A percentile compares a stretch with the other conserved stretches of the same genome.
Conservation (phyloP, 768 basidiomycete species). For the Tulasnella sp. region DNA sequence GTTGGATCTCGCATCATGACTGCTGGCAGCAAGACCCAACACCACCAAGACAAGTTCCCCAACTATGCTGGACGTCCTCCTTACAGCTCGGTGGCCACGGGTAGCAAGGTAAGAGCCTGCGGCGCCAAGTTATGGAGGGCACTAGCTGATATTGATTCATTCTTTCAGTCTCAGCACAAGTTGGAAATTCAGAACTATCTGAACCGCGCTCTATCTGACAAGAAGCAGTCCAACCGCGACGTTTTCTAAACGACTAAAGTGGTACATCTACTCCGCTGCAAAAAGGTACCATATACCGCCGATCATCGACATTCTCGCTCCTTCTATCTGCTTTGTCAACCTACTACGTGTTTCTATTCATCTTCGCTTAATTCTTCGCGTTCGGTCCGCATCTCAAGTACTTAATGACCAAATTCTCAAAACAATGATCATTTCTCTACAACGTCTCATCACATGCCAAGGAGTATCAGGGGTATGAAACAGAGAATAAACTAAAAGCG, state of each 20-base stretch:
- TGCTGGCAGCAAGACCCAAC: constrained; percentile 84
- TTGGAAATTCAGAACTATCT: constrained; percentile 81
- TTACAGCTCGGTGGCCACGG: constrained; percentile 88
- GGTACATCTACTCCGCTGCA: background rate
- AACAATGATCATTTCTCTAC: constrained; percentile 16
- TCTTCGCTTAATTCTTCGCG: constrained; percentile 10
- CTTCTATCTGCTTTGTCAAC: background rate
- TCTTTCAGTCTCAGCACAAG: constrained; percentile 72
- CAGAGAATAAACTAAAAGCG: background rate
- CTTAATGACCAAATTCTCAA: background rate
- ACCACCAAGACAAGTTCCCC: constrained; percentile 91
- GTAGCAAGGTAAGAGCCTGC: constrained; percentile 68
- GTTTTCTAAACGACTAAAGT: constrained; percentile 12
- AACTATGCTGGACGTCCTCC: constrained; percentile 91
- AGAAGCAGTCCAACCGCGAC: constrained; percentile 32
- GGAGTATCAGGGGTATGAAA: background rate
- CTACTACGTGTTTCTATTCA: background rate
- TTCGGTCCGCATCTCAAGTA: constrained; percentile 16
- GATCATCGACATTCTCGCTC: background rate
- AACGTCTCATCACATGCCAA: background rate
- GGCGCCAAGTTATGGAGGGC: background rate
- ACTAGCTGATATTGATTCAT: background rate
- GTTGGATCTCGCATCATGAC: constrained; percentile 92
- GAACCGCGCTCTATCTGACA: constrained; percentile 45
- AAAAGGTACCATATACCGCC: background rate